A percentile compares a stretch with the other conserved stretches of the same genome.
Evolutionary conservation across 768 basidiomycete species (phyloP).

Genomic region (Trametes coccinea): DNA sequence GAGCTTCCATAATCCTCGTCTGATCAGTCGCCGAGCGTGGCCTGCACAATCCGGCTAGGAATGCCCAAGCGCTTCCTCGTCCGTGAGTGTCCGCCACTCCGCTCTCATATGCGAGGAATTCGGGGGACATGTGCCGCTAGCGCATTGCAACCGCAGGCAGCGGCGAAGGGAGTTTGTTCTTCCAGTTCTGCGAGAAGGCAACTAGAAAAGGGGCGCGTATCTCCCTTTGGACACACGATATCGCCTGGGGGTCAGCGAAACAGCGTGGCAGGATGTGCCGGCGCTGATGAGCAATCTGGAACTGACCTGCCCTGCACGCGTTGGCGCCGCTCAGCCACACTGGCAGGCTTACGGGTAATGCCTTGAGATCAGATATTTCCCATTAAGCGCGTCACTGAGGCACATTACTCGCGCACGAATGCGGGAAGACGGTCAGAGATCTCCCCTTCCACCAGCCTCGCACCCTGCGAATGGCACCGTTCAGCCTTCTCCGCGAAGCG

Average conservation of each 20-base stretch:
- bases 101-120: neutral
- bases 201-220: neutral
- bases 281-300: neutral
- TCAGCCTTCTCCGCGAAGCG: neutral
- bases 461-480: slow-evolving; percentile 7
- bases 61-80: slow-evolving; percentile 1
- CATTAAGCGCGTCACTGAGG: neutral
- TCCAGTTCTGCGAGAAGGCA: neutral
- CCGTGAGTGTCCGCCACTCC: neutral
- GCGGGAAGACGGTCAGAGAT: slow-evolving; percentile 12
- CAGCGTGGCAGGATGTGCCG: neutral
- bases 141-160: neutral
- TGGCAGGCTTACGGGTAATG: neutral
- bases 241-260: neutral
- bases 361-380: neutral
- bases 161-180: neutral
- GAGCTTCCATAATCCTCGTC: slow-evolving; percentile 11
- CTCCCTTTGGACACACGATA: neutral
- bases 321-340: neutral
- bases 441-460: slow-evolving; percentile 26
- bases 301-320: neutral
- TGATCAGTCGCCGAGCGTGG: slow-evolving; percentile 9
- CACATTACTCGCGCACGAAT: neutral
- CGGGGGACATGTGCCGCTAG: neutral
- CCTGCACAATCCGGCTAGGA: slow-evolving; percentile 1